Evolutionary conservation across 805 yeast genomes (phyloP).

Genomic region (Schwanniomyces polymorphus): DNA sequence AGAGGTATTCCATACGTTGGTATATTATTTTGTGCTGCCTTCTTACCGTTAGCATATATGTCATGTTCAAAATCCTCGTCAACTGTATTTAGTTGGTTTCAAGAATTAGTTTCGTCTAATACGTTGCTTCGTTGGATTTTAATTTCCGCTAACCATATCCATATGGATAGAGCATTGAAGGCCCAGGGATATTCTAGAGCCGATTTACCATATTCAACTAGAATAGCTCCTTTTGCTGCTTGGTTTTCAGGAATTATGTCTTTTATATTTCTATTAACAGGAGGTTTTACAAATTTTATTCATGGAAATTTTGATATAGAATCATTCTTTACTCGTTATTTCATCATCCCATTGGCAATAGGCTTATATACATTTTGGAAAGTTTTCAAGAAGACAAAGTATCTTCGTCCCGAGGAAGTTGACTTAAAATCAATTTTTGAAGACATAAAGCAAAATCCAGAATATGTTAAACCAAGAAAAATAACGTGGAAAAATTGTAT

Average conservation of each 20-base stretch:
- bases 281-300: slow-evolving; percentile 35
- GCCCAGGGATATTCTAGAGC: slow-evolving; percentile 37
- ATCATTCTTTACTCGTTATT: slow-evolving; percentile 20
- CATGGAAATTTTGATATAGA: slow-evolving; percentile 25
- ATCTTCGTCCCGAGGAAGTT: slow-evolving; percentile 31
- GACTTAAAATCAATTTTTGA: slow-evolving; percentile 24
- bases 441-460: slow-evolving; percentile 26
- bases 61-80: slow-evolving; percentile 20
- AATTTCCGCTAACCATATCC: slow-evolving; percentile 30
- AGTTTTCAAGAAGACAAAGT: slow-evolving; percentile 28
- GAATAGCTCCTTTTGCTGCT: slow-evolving; percentile 13
- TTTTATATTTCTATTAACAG: slow-evolving; percentile 27
- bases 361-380: slow-evolving; percentile 32
- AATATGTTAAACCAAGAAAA: slow-evolving; percentile 22
- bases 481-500: no score
- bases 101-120: slow-evolving; percentile 27
- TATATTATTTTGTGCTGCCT: slow-evolving; percentile 17
- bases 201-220: slow-evolving; percentile 29
- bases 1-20: slow-evolving; percentile 34
- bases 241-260: slow-evolving; percentile 13
- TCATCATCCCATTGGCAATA: slow-evolving; percentile 23
- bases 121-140: slow-evolving; percentile 29
- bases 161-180: slow-evolving; percentile 33
- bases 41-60: slow-evolving; percentile 40
- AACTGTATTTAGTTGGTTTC: slow-evolving; percentile 36